These are phyloP conservation scores for Stentor roeselii DNA, from an alignment of 73 alveolate species.

Conservation along the genomic window DNA sequence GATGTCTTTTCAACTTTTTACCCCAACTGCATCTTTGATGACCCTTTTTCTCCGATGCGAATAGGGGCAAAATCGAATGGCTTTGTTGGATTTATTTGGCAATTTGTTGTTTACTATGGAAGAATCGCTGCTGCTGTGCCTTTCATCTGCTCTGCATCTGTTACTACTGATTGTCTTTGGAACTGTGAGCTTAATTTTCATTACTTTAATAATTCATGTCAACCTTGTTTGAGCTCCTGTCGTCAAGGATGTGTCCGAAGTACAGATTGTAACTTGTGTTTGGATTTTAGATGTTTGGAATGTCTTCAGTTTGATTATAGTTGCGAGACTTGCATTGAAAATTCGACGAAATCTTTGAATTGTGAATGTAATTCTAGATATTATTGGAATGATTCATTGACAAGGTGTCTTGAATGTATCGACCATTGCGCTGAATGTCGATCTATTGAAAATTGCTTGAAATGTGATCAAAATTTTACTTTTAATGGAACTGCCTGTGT, in stretches of 20 bases:
- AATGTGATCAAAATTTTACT: no score
- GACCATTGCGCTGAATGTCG: no score
- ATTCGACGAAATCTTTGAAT: neutral
- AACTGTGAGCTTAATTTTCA: neutral
- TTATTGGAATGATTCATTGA: no score
- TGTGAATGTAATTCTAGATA: no score
- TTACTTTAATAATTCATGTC: neutral
- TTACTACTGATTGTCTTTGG: neutral
- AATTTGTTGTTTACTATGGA: no score
- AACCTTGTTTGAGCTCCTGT: neutral
- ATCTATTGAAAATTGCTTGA: no score
- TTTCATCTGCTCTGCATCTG: neutral
- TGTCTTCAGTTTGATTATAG: neutral
- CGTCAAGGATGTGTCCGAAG: neutral
- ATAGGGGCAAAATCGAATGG: neutral
- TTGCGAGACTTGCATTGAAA: neutral
- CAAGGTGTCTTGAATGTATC: no score
- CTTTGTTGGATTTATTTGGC: neutral
- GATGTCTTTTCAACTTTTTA: neutral
- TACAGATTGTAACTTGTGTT: neutral
- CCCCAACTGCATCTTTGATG: neutral
- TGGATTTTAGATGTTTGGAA: neutral
- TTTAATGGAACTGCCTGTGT: no score
- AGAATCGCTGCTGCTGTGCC: neutral
- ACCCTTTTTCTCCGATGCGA: neutral